These are phyloP conservation scores for Dactylellina cionopaga DNA, from an alignment of 2,329 filamentous ascomycete species.

Conservation along the genomic window DNA sequence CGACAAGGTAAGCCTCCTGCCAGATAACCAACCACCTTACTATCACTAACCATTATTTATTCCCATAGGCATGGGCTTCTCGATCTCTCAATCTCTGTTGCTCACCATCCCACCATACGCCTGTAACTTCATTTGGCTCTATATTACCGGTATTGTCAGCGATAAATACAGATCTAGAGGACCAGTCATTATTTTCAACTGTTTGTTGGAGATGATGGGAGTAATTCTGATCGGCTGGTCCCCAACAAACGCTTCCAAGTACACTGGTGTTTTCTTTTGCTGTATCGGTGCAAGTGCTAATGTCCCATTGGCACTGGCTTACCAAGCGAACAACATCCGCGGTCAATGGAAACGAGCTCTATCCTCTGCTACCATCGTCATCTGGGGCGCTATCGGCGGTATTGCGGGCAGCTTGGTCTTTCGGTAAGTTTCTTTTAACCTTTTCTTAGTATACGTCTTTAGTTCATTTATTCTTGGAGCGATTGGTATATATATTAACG, in stretches of 20 bases:
- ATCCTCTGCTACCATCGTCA: slow-evolving; percentile 78
- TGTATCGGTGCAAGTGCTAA: slow-evolving; percentile 81
- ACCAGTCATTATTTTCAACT: slow-evolving; percentile 73
- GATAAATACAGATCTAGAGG: slow-evolving; percentile 75
- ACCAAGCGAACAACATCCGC: slow-evolving; percentile 87
- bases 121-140: slow-evolving; percentile 73
- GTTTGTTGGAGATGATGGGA: slow-evolving; percentile 73
- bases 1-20: slow-evolving; percentile 60
- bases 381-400: slow-evolving; percentile 79
- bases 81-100: slow-evolving; percentile 72
- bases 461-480: not conserved
- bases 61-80: slow-evolving; percentile 70
- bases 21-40: not conserved
- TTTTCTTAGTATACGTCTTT: not conserved
- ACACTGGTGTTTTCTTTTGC: slow-evolving; percentile 78
- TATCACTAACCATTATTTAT: not conserved
- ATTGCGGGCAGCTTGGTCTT: slow-evolving; percentile 81
- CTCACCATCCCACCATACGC: slow-evolving; percentile 76
- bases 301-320: slow-evolving; percentile 77
- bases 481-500: not conserved
- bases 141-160: slow-evolving; percentile 69
- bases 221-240: slow-evolving; percentile 78
- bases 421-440: slow-evolving; percentile 60
- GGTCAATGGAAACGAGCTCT: slow-evolving; percentile 90
- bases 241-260: slow-evolving; percentile 68